These are phyloP conservation scores for Pyrenophora teres DNA, from an alignment of 2,329 filamentous ascomycete species.

Conservation along the genomic window DNA sequence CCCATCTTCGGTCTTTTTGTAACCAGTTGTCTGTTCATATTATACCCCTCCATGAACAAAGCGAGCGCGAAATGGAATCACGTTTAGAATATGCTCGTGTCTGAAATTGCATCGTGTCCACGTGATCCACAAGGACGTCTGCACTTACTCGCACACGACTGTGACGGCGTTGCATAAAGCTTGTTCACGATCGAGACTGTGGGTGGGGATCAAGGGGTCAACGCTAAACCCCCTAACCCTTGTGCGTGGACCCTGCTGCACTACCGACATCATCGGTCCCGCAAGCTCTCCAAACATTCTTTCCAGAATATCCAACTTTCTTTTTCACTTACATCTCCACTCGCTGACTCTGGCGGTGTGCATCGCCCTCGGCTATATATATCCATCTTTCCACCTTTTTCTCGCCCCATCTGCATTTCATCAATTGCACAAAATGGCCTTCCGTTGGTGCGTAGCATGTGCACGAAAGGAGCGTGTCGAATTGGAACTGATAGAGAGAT, in stretches of 20 bases:
- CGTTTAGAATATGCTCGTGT: slow-evolving; percentile 5
- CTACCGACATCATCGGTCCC: slow-evolving; percentile 17
- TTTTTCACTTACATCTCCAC: slow-evolving; percentile 12
- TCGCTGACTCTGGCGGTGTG: slow-evolving; percentile 1
- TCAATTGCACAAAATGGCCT: slow-evolving; percentile 12
- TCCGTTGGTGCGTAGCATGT: slow-evolving; percentile 10
- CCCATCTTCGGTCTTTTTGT: slow-evolving; percentile 18
- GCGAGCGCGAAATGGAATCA: slow-evolving; percentile 21
- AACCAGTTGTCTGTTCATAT: slow-evolving; percentile 16
- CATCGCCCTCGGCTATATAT: background rate
- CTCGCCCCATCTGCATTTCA: background rate
- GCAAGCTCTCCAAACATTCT: slow-evolving; percentile 14
- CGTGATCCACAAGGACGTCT: too few relatives aligned
- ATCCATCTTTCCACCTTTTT: background rate
- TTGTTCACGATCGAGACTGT: slow-evolving; percentile 3
- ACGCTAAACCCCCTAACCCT: slow-evolving; percentile 15
- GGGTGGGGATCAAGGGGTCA: slow-evolving; percentile 13
- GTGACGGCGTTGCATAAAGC: slow-evolving; percentile 1
- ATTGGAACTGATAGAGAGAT: slow-evolving; percentile 6
- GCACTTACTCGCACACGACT: background rate
- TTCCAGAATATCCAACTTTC: slow-evolving; percentile 8
- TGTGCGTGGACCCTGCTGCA: slow-evolving; percentile 17
- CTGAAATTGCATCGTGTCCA: too few relatives aligned
- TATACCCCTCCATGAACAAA: slow-evolving; percentile 30
- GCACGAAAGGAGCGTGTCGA: background rate